These are phyloP conservation scores for Aspergillus latus DNA, from an alignment of 2,329 filamentous ascomycete species.

Conservation along the genomic window DNA sequence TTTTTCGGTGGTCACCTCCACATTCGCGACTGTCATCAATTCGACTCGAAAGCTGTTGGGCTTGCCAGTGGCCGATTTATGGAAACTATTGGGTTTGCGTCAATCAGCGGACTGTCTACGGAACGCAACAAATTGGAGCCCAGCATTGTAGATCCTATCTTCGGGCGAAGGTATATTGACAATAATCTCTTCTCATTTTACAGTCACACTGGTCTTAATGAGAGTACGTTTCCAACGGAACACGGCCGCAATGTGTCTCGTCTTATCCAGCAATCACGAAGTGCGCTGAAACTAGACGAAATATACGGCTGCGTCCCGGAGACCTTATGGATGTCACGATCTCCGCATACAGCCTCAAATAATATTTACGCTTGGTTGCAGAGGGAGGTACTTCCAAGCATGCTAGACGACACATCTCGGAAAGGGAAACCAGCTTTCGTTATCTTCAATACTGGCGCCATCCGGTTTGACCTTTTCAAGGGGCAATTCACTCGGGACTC, in stretches of 20 bases:
- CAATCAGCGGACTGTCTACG: slow-evolving; percentile 65
- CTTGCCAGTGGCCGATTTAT: slow-evolving; percentile 89
- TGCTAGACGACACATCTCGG: slow-evolving; percentile 59
- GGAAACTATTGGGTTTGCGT: slow-evolving; percentile 94
- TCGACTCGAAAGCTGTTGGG: slow-evolving; percentile 74
- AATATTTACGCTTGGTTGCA: slow-evolving; percentile 84
- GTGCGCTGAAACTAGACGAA: slow-evolving; percentile 69
- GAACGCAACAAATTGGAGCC: slow-evolving; percentile 33
- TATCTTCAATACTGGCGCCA: slow-evolving; percentile 83
- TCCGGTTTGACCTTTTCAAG: slow-evolving; percentile 94
- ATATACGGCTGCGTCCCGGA: slow-evolving; percentile 79
- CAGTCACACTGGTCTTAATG: slow-evolving; percentile 73
- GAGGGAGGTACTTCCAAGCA: slow-evolving; percentile 68
- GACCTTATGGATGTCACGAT: slow-evolving; percentile 77
- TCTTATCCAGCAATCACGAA: slow-evolving; percentile 68
- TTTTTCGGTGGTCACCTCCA: slow-evolving; percentile 92
- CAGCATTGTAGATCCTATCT: slow-evolving; percentile 51
- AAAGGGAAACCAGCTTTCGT: slow-evolving; percentile 63
- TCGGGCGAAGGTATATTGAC: slow-evolving; percentile 83
- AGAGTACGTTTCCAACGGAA: slow-evolving; percentile 71
- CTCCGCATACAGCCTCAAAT: slow-evolving; percentile 67
- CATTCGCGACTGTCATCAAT: slow-evolving; percentile 78
- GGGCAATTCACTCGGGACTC: slow-evolving; percentile 86
- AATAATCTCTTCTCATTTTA: slow-evolving; percentile 85
- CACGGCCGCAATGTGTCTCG: slow-evolving; percentile 70